These are phyloP conservation scores for Aspergillus neoniger DNA, from an alignment of 2,329 filamentous ascomycete species.

Conservation along the genomic window DNA sequence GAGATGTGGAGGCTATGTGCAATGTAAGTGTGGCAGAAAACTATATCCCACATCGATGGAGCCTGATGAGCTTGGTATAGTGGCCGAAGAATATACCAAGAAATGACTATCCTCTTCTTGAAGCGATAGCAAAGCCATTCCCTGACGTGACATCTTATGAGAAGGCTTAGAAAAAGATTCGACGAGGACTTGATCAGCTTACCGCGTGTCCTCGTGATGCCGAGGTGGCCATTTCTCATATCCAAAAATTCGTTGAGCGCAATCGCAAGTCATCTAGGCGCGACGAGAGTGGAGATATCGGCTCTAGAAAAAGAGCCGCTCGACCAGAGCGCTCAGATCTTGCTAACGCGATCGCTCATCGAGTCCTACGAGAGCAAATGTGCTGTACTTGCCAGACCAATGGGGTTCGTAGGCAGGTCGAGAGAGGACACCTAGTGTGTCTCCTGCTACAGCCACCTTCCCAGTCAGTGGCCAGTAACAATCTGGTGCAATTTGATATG, in stretches of 20 bases:
- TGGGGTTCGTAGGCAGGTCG: background rate
- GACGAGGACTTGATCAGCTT: background rate
- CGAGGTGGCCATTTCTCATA: background rate
- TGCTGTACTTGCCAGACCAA: background rate
- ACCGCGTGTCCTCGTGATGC: background rate
- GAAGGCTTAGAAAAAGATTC: background rate
- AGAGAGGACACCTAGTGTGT: background rate
- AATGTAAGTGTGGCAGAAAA: background rate
- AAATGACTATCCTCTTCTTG: background rate
- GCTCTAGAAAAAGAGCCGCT: background rate
- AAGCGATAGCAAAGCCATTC: background rate
- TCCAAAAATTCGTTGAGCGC: background rate
- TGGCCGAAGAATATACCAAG: background rate
- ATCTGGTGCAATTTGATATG: conserved; percentile 1
- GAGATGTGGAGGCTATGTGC: background rate
- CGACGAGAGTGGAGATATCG: background rate
- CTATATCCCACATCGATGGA: background rate
- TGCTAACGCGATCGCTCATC: background rate
- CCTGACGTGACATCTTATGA: background rate
- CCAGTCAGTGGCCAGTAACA: background rate
- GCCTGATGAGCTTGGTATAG: background rate
- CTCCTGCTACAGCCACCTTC: background rate
- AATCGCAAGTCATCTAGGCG: background rate
- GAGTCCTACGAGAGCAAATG: background rate
- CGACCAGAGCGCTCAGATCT: background rate